phyloP scores from a whole-genome alignment of 192 early-diverging fungal species.

The Endogone sp. region DNA sequence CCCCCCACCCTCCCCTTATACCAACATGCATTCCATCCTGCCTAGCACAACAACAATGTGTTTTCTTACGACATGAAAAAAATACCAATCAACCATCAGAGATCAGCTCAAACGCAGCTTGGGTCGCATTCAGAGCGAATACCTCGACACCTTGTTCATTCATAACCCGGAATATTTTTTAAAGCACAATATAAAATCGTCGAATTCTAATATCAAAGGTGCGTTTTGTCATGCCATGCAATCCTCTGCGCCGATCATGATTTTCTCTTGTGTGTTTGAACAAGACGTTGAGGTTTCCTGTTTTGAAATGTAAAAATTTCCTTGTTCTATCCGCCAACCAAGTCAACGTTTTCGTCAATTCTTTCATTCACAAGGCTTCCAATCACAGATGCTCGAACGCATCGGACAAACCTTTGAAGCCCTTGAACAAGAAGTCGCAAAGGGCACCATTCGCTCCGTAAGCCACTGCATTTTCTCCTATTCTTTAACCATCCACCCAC shows the following conservation, averaged over 20 bases:
- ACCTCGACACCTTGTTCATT: slow-evolving; percentile 32
- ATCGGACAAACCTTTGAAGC: slow-evolving; percentile 26
- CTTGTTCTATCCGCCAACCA: too few relatives aligned
- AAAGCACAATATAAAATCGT: slow-evolving; percentile 23
- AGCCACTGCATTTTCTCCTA: neutral
- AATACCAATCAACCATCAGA: too few relatives aligned
- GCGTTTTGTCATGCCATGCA: neutral
- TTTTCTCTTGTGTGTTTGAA: too few relatives aligned
- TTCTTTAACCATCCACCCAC: too few relatives aligned
- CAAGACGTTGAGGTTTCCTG: too few relatives aligned
- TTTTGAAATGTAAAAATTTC: too few relatives aligned
- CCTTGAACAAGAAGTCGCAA: slow-evolving; percentile 30
- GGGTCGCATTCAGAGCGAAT: slow-evolving; percentile 21
- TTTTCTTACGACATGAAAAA: too few relatives aligned
- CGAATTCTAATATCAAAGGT: slow-evolving; percentile 28
- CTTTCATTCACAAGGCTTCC: slow-evolving; percentile 14
- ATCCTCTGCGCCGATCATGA: neutral
- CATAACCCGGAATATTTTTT: slow-evolving; percentile 39
- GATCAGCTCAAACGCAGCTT: slow-evolving; percentile 32
- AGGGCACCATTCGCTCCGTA: slow-evolving; percentile 23
- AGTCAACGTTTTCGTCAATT: neutral
- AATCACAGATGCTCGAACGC: slow-evolving; percentile 22
- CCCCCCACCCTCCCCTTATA: too few relatives aligned
- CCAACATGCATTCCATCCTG: too few relatives aligned
- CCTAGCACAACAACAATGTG: too few relatives aligned